Conservation (phyloP, 2,329 filamentous ascomycete genomes). For the Verticillium dahliae region DNA sequence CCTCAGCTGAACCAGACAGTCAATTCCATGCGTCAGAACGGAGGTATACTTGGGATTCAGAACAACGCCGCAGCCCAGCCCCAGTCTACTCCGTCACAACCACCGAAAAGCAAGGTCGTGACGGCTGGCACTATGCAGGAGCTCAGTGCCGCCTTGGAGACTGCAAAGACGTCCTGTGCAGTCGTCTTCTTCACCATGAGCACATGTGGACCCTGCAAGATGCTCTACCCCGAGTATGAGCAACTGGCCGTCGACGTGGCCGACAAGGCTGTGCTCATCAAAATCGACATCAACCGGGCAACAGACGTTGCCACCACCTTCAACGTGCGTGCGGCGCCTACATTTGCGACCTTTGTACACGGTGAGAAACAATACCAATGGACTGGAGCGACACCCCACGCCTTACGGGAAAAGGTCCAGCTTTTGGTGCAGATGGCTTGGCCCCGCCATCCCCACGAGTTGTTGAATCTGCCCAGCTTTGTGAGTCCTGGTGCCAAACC, state of each 20-base stretch:
- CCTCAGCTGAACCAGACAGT: conserved; percentile 56
- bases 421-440: conserved; percentile 69
- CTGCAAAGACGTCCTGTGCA: conserved; percentile 60
- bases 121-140: conserved; percentile 52
- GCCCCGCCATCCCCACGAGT: conserved; percentile 69
- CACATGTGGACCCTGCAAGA: conserved; percentile 78
- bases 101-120: conserved; percentile 42
- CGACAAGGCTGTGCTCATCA: conserved; percentile 67
- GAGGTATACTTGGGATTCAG: conserved; percentile 47
- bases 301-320: conserved; percentile 60
- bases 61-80: conserved; percentile 18
- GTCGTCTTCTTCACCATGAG: conserved; percentile 90
- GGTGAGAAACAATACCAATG: conserved; percentile 74
- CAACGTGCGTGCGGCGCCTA: conserved; percentile 71
- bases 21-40: conserved; percentile 40
- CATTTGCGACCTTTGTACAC: conserved; percentile 77
- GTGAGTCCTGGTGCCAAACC: conserved; percentile 56
- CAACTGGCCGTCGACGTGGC: conserved; percentile 65
- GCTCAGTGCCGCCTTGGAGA: conserved; percentile 53
- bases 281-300: conserved; percentile 69
- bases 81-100: conserved; percentile 10
- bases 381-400: conserved; percentile 65
- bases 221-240: conserved; percentile 76
- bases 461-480: conserved; percentile 64
- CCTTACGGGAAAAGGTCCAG: conserved; percentile 65